Base-by-base conservation (phyloP, 345 rosid genomes). In the Linum tenue region DNA sequence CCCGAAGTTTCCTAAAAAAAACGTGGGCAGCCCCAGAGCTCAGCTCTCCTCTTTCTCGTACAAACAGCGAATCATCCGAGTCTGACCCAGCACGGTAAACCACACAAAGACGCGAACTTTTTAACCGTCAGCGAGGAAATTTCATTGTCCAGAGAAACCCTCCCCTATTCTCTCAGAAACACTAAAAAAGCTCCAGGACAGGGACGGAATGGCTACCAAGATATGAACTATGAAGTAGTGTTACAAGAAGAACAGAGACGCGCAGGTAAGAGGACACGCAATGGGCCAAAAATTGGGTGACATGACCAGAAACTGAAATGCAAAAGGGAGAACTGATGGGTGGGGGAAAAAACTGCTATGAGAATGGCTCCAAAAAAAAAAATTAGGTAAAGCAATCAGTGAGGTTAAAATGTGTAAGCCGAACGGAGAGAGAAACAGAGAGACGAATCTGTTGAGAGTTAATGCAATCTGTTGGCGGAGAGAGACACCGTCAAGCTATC, bases 61-160 rank as follows among this genome's bases (percentile, higher is more conserved):
- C 37, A 57, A 64, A 65, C 58, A 59, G 43, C 64, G 72, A 65
- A 70, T 61, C 56, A 12, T 7, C 14, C 63, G 64, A 77, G 75
- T 62, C 75, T 41, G 67, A 60, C 58, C 56, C 59, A 80, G 63
- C 67, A 57, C 77, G 75, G 72, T 72, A 69, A 35, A 36, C 68
- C 61, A 55, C 39, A 69, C 60, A 73, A 68, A 78, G 41, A 58
- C 39, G 39, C 61, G 65, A 66, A 58, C 60, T 43, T 56, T 62
- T 57, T 56, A 60, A 31, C 62, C 71, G 64, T 67, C 77, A n/a
- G 64, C 64, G 65, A 68, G 22, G 38, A n/a, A 48, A 37, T 41
- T 64, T 40, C 68, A 37, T 59, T 61, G 37, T 22, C 15, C 62
- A 40, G 11, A 43, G 60, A 73, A 10, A 31, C 70, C 41, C 67